Percentiles rank a stretch among this genome's conserved stretches.
phyloP scores from a whole-genome alignment of 2,329 filamentous ascomycete species.

The Blumeriella jaapii region DNA sequence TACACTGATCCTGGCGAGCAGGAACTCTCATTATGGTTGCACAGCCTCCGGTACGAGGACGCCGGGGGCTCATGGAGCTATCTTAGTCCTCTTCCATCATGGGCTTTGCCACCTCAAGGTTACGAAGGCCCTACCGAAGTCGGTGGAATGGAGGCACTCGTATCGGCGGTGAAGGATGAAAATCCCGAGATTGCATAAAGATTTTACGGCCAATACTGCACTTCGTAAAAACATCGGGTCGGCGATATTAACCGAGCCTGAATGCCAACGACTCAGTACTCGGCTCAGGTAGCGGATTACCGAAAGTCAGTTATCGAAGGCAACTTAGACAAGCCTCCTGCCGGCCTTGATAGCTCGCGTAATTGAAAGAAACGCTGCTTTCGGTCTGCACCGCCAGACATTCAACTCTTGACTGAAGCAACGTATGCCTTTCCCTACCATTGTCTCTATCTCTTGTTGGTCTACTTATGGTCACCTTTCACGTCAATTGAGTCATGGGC shows the following conservation, averaged over 20 bases:
- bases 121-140: slow-evolving; percentile 54
- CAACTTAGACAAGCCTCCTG: not conserved
- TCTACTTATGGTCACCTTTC: too few species aligned
- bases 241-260: not conserved
- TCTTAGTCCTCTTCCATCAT: slow-evolving; percentile 62
- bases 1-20: slow-evolving; percentile 88
- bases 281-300: too few species aligned
- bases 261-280: not conserved
- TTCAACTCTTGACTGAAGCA: too few species aligned
- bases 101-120: slow-evolving; percentile 57
- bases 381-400: too few species aligned
- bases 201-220: not conserved
- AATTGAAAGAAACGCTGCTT: too few species aligned
- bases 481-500: too few species aligned
- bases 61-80: slow-evolving; percentile 77
- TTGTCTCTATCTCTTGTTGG: too few species aligned
- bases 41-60: slow-evolving; percentile 84
- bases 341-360: too few species aligned
- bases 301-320: not conserved
- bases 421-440: too few species aligned
- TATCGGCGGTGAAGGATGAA: slow-evolving; percentile 34
- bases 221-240: too few species aligned
- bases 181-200: slow-evolving; percentile 25
- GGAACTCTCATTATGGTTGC: slow-evolving; percentile 86
- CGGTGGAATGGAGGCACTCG: slow-evolving; percentile 46